Conservation (phyloP, 345 rosid species). For the Syzygium aromaticum region DNA sequence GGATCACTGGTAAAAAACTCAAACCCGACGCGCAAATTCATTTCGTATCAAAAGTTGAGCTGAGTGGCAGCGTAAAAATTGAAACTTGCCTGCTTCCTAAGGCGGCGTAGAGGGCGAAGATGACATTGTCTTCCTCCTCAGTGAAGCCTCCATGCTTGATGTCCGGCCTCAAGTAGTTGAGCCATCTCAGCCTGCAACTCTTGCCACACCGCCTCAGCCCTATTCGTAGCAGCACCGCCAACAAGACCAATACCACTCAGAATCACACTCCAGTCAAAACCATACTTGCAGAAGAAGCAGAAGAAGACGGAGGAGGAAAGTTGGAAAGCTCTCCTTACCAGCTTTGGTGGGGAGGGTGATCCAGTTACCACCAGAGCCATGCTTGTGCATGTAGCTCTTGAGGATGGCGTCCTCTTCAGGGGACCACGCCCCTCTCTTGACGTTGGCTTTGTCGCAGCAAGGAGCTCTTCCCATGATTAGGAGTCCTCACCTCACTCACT, state of each 20-base stretch:
- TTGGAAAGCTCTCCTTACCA: constrained; percentile 4
- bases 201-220: constrained; percentile 71
- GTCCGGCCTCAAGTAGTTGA: constrained; percentile 70
- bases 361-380: constrained; percentile 30
- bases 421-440: constrained; percentile 41
- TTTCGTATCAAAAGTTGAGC: not conserved
- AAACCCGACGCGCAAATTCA: not conserved
- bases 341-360: constrained; percentile 26
- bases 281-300: not conserved
- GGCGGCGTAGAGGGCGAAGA: constrained; percentile 38
- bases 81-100: constrained; percentile 60
- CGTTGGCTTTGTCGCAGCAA: constrained; percentile 32
- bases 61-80: not conserved
- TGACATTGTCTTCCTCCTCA: constrained; percentile 55
- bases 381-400: constrained; percentile 8
- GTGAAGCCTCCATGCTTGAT: constrained; percentile 68
- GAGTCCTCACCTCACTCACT: not conserved
- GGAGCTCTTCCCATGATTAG: constrained; percentile 33
- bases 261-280: not conserved
- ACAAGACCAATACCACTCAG: not conserved
- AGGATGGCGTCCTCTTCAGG: constrained; percentile 31
- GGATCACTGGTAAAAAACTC: not conserved
- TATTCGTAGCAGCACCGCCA: not conserved
- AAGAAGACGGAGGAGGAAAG: not conserved
- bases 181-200: constrained; percentile 80